phyloP scores from a whole-genome alignment of 441 rosid genomes.

The Eruca vesicaria region DNA sequence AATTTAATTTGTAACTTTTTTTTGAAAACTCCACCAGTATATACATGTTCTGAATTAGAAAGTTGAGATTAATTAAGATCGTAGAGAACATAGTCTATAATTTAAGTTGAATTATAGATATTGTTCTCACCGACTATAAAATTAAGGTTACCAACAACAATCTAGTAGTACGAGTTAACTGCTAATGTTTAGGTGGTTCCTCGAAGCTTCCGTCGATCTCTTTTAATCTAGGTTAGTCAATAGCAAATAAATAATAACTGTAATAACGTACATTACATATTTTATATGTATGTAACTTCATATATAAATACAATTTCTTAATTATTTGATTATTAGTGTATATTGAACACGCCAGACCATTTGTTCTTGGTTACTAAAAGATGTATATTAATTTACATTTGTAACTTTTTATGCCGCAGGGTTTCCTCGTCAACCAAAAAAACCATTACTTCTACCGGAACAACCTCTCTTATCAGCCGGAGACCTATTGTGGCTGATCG shows the following conservation, averaged over 20 bases:
- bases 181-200: not conserved
- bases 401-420: constrained; percentile 38
- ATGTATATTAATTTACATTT: not conserved
- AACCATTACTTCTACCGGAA: constrained; percentile 25
- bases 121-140: not conserved
- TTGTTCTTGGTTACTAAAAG: not conserved
- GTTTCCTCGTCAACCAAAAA: constrained; percentile 38
- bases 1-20: no score
- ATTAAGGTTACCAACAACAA: not conserved
- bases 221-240: not conserved
- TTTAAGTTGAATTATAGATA: not conserved
- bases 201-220: not conserved
- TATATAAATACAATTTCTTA: not conserved
- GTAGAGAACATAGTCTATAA: not conserved
- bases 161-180: not conserved
- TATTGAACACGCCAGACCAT: not conserved
- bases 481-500: constrained; percentile 80
- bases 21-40: not conserved
- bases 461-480: constrained; percentile 50
- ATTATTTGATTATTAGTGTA: not conserved
- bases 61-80: no score
- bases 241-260: not conserved
- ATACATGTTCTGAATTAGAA: no score
- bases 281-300: not conserved
- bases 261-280: not conserved